Base-by-base conservation (phyloP, 2,329 filamentous ascomycete species). In the Penicillium sp. region DNA sequence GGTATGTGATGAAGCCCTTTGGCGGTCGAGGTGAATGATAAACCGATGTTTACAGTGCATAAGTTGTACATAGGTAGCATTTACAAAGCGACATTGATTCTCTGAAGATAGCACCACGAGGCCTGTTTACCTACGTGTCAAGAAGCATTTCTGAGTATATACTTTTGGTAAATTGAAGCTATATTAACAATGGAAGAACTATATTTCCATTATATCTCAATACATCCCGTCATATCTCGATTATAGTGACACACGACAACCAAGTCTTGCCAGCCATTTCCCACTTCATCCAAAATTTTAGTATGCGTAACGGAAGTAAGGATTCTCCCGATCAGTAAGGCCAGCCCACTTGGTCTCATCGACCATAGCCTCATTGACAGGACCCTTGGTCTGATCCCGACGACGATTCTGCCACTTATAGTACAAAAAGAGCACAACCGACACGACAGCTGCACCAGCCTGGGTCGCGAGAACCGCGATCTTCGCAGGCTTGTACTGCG, bases 401-500 rank as follows among this genome's bases (percentile, higher is more conserved):
- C 62, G 67, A 37, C 66, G 63, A 44, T 78, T 77, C 46, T 71
- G 69, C 68, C 65, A 70, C 16, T 47, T 39, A 59, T 75, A 73
- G 44, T 73, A 70, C 10, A 54, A 18, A 16, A 69, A 71, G 31
- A 77, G 64, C 1, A 67, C 62, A 4, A 71, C 58, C 0, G 74
- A 66, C 13, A 75, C 24, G 5, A 71, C 51, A 2, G 70, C 74
- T 0, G 67, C 70, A 1, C 67, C 66, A 4, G 72, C 68, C 54
- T 77, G 70, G 3, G 72, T 77, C 1, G 72, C 75, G 43, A 77
- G 68, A 50, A 80, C 77, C 6, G 73, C 73, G 37, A 79, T 74
- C 59, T 79, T 77, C 4, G 77, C 77, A 4, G 75, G 70, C 11
- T 64, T 71, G 59, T 79, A 80, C 7, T 75, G 71, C 1, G 80